Percentiles rank a stretch among this genome's conserved stretches.
phyloP scores from a whole-genome alignment of 805 yeast species.

The Yamadazyma paraphyllophila region DNA sequence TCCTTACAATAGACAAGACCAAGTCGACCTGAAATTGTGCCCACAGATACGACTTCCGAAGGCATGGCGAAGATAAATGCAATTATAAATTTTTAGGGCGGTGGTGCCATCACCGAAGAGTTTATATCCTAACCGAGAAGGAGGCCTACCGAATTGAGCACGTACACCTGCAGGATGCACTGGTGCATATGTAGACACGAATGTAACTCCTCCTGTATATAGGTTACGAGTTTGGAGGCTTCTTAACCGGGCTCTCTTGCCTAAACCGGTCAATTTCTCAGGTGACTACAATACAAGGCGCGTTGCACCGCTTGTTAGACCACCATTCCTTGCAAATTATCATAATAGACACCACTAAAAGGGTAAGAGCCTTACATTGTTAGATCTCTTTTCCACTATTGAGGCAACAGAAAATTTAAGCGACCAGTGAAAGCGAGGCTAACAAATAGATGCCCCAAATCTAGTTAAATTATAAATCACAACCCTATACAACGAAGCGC shows the following conservation, averaged over 20 bases:
- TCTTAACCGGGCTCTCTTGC: not conserved
- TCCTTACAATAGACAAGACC: too few species aligned
- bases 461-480: not conserved
- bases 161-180: not conserved
- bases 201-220: conserved; percentile 3
- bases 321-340: not conserved
- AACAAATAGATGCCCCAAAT: not conserved
- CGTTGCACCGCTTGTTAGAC: not conserved
- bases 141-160: not conserved
- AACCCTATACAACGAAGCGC: too few species aligned
- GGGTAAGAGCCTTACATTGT: too few species aligned
- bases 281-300: not conserved
- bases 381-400: not conserved
- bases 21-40: not conserved
- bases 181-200: not conserved
- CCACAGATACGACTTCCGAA: not conserved
- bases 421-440: not conserved
- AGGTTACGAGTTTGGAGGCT: not conserved
- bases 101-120: not conserved
- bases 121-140: conserved; percentile 3
- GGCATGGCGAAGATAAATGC: not conserved
- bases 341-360: not conserved
- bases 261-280: not conserved
- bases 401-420: not conserved
- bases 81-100: not conserved